Base-by-base conservation (phyloP, 2,329 filamentous ascomycete genomes). In the Xylogone sp. region DNA sequence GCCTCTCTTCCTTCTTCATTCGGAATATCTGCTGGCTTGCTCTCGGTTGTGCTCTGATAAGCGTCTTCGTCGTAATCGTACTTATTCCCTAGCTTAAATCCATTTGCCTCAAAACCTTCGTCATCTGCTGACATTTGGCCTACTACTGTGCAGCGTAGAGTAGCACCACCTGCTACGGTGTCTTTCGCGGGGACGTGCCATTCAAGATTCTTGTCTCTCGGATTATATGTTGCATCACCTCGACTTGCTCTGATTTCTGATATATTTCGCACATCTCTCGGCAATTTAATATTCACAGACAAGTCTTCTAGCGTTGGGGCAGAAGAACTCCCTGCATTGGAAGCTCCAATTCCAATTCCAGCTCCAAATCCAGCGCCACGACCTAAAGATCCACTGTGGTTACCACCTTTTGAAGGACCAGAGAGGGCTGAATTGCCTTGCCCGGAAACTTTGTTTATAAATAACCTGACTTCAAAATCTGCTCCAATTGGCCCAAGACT, bases 391-490 rank as follows among this genome's bases (percentile, higher is more conserved):
- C 68, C 65, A 21, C 63, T 64, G 22, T 59, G 53, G 49, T 70
- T 65, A 3, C 68, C 69, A 49, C 56, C 70, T 34, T 70, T 62
- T 16, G 64, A 60, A 19, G 69, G 70, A 45, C 75, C 69, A 56
- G 71, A 64, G 12, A 63, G 49, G 43, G 72, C 66, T 31, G 70
- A 68, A 21, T 72, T 68, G 39, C 68, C 56, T 55, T 67, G 54
- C 59, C 74, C 64, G 55, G 89, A 86, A 22, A 86, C 76, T 62
- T 80, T 87, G 63, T 84, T 85, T 42, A 90, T 78, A 53, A 84
- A 82, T 21, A 96, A 69, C 47, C 88, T 81, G 45, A 96, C 89
- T 68, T 97, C 92, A 62, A 99, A 97, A 50, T 97, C 94, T 5
- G 86, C 82, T 1, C 89, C 91, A 0, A 73, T 75, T 2, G 80